Evolutionary conservation across 192 early-diverging fungal genomes (phyloP), one percentile per base, ranked within the genome.

Genomic region (Backusella tuberculispora): DNA sequence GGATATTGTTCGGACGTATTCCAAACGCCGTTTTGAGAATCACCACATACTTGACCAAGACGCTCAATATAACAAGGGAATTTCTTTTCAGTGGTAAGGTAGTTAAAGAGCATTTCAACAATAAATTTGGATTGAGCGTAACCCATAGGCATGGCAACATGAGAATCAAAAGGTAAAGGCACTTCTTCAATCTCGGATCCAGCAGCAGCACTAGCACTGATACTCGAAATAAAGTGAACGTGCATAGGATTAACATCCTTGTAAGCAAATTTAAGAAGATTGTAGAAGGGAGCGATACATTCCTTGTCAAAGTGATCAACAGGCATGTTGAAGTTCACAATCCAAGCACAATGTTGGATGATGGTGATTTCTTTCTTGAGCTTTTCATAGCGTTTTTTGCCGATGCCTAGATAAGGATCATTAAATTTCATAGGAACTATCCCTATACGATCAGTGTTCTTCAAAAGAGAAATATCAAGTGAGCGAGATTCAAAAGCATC

Each of bases 321-420:
- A 14, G 75, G 63, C 19, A 77, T 75, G 12, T 80, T 76, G 69
- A 83, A 83, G 42, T 80, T 72, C 9, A 79, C n/a, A n/a, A n/a
- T n/a, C n/a, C n/a, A n/a, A n/a, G n/a, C n/a, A n/a, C n/a, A n/a
- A n/a, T n/a, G n/a, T n/a, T n/a, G n/a, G n/a, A n/a, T n/a, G n/a
- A n/a, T 40, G 7, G 75, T 83, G 37, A 73, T 68, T 73, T 77
- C 73, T 19, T 53, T 9, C 38, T 75, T 68, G 1, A 83, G 17
- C 10, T 48, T 66, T 15, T 66, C 68, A 71, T 79, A 82, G n/a
- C 26, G 40, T 24, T 21, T 72, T 69, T 2, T 60, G 24, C 0
- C 19, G 29, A 76, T 65, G 17, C 81, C 77, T 13, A 82, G 47
- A 12, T 66, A 56, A 37, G 13, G 48, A 4, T 82, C 42, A 34